These are phyloP conservation scores for Bisporella sp. DNA, from an alignment of 2,329 filamentous ascomycete species.

Conservation along the genomic window DNA sequence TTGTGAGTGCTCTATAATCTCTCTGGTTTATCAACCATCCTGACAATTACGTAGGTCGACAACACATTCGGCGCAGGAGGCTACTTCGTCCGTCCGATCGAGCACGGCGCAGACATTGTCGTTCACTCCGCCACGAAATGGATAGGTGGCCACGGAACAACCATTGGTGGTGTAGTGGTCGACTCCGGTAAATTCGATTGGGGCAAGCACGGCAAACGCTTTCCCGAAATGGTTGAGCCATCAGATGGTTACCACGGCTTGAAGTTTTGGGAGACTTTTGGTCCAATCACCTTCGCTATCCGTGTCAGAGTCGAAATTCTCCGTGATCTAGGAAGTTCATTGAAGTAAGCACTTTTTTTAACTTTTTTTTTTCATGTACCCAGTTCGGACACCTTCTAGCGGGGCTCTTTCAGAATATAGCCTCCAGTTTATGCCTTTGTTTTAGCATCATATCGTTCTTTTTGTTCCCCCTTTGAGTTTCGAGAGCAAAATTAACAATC, in stretches of 20 bases:
- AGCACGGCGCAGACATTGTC: conserved; percentile 90
- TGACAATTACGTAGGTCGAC: conserved; percentile 52
- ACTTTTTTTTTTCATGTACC: background rate
- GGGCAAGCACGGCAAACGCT: conserved; percentile 77
- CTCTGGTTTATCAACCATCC: background rate
- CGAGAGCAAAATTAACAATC: too few species aligned
- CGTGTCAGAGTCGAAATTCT: conserved; percentile 83
- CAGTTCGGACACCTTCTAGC: background rate
- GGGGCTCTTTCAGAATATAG: too few species aligned
- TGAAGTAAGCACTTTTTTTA: conserved; percentile 47
- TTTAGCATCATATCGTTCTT: too few species aligned
- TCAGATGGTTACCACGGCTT: conserved; percentile 86
- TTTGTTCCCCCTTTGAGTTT: too few species aligned
- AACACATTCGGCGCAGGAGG: conserved; percentile 94
- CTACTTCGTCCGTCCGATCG: conserved; percentile 79
- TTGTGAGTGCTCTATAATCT: conserved; percentile 29
- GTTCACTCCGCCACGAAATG: conserved; percentile 94
- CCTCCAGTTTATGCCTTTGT: too few species aligned
- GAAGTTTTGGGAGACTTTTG: conserved; percentile 92
- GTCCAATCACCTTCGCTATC: conserved; percentile 72
- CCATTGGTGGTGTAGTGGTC: conserved; percentile 77
- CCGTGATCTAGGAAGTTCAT: conserved; percentile 72
- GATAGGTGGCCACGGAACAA: conserved; percentile 93
- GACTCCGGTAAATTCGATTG: conserved; percentile 92
- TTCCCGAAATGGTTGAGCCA: conserved; percentile 88